phyloP scores from a whole-genome alignment of 805 yeast genomes.

The Candida khao-thaluensis region DNA sequence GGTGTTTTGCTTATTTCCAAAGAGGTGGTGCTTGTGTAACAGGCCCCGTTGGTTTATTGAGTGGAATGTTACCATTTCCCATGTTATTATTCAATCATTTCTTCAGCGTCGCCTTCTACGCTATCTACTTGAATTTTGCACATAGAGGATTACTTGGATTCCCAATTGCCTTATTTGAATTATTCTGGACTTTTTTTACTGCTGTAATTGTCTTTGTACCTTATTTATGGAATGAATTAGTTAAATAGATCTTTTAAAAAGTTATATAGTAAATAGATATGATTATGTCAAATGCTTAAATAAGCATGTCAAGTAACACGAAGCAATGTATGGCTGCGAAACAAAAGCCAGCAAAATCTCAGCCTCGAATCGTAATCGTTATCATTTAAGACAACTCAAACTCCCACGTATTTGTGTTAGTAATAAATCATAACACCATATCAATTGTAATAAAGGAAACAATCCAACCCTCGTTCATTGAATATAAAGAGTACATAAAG shows the following conservation, averaged over 20 bases:
- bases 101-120: slow-evolving; percentile 84
- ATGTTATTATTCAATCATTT: slow-evolving; percentile 76
- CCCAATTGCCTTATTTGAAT: slow-evolving; percentile 71
- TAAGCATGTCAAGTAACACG: too few species aligned
- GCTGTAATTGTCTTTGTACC: slow-evolving; percentile 83
- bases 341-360: too few species aligned
- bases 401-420: too few species aligned
- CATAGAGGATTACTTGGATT: slow-evolving; percentile 64
- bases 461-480: too few species aligned
- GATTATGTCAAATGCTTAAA: too few species aligned
- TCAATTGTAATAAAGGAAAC: too few species aligned
- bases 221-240: slow-evolving; percentile 55
- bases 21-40: slow-evolving; percentile 78
- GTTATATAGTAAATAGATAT: neutral
- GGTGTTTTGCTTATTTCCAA: slow-evolving; percentile 85
- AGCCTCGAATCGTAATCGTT: too few species aligned
- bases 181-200: slow-evolving; percentile 63
- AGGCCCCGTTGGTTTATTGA: slow-evolving; percentile 79
- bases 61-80: slow-evolving; percentile 81
- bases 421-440: too few species aligned
- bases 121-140: slow-evolving; percentile 66
- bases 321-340: too few species aligned
- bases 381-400: too few species aligned
- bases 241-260: slow-evolving; percentile 6
- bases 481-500: too few species aligned